Base-by-base conservation (phyloP, 1,139 yeast species). In the Kodamaea suecica region DNA sequence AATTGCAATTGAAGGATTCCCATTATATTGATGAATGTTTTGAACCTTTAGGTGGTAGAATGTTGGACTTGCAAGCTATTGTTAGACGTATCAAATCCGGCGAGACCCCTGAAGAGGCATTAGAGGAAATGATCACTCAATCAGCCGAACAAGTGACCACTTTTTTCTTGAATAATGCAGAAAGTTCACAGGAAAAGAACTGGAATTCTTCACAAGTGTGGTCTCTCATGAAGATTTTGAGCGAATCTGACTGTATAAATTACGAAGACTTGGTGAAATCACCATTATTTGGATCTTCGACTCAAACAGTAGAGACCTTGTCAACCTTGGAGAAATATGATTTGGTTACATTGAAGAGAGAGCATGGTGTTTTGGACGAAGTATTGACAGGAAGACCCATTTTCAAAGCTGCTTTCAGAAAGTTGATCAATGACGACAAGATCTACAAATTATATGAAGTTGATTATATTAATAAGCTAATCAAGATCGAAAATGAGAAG, bases 21-120 rank as follows among this genome's bases (percentile, higher is more conserved):
- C 41, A 49, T 2, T 61, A 63, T 5, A 62, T 85, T 26, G 83
- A 80, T 24, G 56, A 62, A 2, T 76, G 83, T 25, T 62, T 90
- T 33, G 76, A 64, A 17, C 95, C 95, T 6, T 61, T 92, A 20
- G 98, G 98, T 9, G 98, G 98, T 27, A 77, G 98, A 45, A 84
- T 92, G 90, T 71, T 90, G 36, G 98, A 92, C 55, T 69, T 92
- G 37, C 97, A 92, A 58, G 82, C 95, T 13, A 87, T 87, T 60
- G 84, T 84, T 0, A 76, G 97, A 50, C 82, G 97, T 35, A 74
- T 92, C 15, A 81, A 80, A 48, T 78, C 92, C 0, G 98, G 98
- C 2, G 97, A 92, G 54, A 56, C 76, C 8, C 95, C 96, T 1
- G 51, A 61, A 14, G 82, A 73, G 34, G 97, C 98, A 0, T 63